phyloP scores from a whole-genome alignment of 164 flowering plant species.

The Chimonanthus praecox region DNA sequence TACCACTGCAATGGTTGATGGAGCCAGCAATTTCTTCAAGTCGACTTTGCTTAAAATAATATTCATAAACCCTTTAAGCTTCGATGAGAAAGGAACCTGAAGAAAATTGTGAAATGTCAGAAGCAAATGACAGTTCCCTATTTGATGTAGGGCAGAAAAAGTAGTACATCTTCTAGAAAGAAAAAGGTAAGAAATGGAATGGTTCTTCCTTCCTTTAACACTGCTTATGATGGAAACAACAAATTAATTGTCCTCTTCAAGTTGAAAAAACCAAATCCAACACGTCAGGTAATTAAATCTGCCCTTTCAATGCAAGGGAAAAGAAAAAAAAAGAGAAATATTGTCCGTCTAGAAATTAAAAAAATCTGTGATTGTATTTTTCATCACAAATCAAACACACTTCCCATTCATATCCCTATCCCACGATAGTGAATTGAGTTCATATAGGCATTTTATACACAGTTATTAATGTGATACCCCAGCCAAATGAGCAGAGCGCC shows the following conservation, averaged over 20 bases:
- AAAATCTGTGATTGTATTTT: not conserved
- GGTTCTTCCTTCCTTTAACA: too few species aligned
- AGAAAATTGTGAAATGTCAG: conserved; percentile 4
- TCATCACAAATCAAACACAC: not conserved
- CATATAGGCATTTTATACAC: conserved; percentile 4
- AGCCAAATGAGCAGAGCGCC: too few species aligned
- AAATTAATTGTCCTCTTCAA: too few species aligned
- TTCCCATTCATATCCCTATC: conserved; percentile 2
- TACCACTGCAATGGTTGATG: conserved; percentile 64
- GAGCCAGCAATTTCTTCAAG: conserved; percentile 44
- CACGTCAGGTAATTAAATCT: not conserved
- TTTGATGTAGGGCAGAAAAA: not conserved
- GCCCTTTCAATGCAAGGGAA: conserved; percentile 1
- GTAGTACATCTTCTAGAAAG: not conserved
- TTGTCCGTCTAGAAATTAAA: not conserved
- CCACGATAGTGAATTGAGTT: conserved; percentile 7
- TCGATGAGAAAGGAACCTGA: conserved; percentile 25
- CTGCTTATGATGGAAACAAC: too few species aligned
- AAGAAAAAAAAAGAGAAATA: not conserved
- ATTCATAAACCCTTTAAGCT: conserved; percentile 16
- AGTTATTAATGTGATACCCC: not conserved
- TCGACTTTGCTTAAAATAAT: conserved; percentile 23
- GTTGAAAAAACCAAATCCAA: too few species aligned
- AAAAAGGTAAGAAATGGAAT: too few species aligned
- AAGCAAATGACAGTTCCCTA: not conserved